Percentiles rank a stretch among this genome's conserved stretches.
Evolutionary conservation across 192 early-diverging fungal genomes (phyloP).

Genomic region (Coemansia sp.): DNA sequence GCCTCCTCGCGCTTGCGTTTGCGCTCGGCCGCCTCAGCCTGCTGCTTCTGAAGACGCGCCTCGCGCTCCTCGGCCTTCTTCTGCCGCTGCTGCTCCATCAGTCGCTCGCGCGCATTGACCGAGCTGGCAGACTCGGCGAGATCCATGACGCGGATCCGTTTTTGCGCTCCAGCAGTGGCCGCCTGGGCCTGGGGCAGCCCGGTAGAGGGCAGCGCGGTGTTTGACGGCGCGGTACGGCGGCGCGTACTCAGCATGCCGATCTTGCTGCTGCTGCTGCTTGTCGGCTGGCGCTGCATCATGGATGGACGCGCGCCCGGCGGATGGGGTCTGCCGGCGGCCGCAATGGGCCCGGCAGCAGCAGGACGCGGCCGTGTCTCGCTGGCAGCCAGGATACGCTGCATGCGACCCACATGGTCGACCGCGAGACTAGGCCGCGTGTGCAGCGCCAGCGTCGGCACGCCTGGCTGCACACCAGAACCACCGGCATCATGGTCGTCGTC

Average conservation of each 20-base stretch:
- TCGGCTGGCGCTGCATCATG: not conserved
- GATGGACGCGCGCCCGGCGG: not conserved
- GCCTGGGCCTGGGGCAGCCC: too few relatives aligned
- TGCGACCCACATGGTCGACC: slow-evolving; percentile 34
- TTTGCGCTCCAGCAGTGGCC: too few relatives aligned
- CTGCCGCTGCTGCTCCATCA: slow-evolving; percentile 17
- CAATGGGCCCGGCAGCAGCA: slow-evolving; percentile 4
- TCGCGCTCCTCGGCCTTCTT: slow-evolving; percentile 31
- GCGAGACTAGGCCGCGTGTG: slow-evolving; percentile 13
- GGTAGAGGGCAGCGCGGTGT: slow-evolving; percentile 32
- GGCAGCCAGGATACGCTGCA: slow-evolving; percentile 28
- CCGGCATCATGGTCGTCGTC: too few relatives aligned
- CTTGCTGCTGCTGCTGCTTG: slow-evolving; percentile 13
- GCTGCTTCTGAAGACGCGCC: slow-evolving; percentile 19
- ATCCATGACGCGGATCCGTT: slow-evolving; percentile 26
- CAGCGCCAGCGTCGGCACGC: slow-evolving; percentile 11
- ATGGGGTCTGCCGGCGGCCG: too few relatives aligned
- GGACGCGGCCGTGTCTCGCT: slow-evolving; percentile 4
- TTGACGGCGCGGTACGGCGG: slow-evolving; percentile 13
- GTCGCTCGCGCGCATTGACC: slow-evolving; percentile 30
- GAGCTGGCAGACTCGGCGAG: slow-evolving; percentile 14
- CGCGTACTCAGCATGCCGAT: slow-evolving; percentile 26
- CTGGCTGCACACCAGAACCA: not conserved
- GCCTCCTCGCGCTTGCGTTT: slow-evolving; percentile 30
- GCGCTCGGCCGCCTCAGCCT: slow-evolving; percentile 27